Evolutionary conservation across 768 basidiomycete species (phyloP).

Genomic region (Mycena polygramma): DNA sequence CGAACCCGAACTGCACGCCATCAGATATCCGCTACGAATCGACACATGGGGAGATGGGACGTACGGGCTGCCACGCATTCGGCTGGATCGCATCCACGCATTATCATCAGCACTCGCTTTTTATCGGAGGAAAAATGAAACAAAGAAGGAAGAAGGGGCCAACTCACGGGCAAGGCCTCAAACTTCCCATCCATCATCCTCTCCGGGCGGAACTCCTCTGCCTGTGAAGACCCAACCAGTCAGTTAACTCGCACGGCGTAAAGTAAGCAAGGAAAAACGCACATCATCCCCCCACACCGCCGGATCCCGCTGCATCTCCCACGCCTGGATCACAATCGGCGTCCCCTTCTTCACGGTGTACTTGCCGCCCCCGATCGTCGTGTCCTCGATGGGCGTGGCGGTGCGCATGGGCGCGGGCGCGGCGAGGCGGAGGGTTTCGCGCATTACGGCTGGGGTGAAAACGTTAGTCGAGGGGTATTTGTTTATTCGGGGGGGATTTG

Average conservation of each 20-base stretch:
- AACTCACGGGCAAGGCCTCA: constrained; percentile 52
- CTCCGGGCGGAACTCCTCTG: constrained; percentile 58
- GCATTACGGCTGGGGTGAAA: constrained; percentile 54
- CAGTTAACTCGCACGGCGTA: too few species aligned
- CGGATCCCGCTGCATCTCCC: constrained; percentile 55
- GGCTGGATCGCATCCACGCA: constrained; percentile 40
- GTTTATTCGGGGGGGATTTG: too few species aligned
- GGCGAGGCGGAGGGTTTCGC: constrained; percentile 54
- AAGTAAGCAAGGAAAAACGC: too few species aligned
- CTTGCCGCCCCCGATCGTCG: constrained; percentile 53
- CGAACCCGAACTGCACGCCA: constrained; percentile 41
- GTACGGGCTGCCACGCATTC: constrained; percentile 58
- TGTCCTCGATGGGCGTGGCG: constrained; percentile 52
- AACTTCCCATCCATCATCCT: constrained; percentile 62
- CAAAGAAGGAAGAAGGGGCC: too few species aligned
- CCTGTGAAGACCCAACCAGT: too few species aligned
- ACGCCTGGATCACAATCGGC: constrained; percentile 45
- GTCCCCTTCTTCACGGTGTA: constrained; percentile 52
- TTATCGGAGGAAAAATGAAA: too few species aligned
- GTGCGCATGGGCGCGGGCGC: constrained; percentile 53
- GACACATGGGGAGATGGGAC: too few species aligned
- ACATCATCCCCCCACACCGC: constrained; percentile 62
- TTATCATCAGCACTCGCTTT: too few species aligned
- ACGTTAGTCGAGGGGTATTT: too few species aligned
- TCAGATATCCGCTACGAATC: too few species aligned